phyloP scores from a whole-genome alignment of 495 filamentous ascomycete species.

The Penicillium herquei region DNA sequence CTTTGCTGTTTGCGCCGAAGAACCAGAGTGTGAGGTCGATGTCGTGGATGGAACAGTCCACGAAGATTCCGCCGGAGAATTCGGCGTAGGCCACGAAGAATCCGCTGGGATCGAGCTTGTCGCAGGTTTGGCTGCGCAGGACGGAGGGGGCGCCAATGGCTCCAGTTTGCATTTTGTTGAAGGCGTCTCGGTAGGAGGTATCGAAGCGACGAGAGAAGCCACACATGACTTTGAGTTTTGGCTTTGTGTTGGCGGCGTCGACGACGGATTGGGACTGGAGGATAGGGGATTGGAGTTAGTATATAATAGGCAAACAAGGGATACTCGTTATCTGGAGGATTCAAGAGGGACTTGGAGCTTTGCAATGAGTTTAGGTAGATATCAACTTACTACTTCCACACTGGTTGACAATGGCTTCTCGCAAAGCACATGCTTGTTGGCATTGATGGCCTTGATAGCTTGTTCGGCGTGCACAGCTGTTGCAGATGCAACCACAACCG shows the following conservation, averaged over 20 bases:
- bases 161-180: slow-evolving; percentile 42
- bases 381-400: slow-evolving; percentile 53
- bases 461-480: slow-evolving; percentile 57
- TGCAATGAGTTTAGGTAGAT: no score
- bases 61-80: slow-evolving; percentile 57
- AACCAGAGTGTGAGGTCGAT: slow-evolving; percentile 58
- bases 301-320: not conserved
- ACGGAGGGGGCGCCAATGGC: slow-evolving; percentile 50
- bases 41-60: slow-evolving; percentile 56
- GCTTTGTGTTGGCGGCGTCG: slow-evolving; percentile 46
- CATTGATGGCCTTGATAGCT: slow-evolving; percentile 54
- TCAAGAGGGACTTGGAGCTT: no score
- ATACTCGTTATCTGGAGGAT: not conserved
- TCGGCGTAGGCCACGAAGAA: slow-evolving; percentile 57
- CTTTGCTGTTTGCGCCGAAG: slow-evolving; percentile 43
- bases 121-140: slow-evolving; percentile 56
- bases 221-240: slow-evolving; percentile 49
- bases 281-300: not conserved
- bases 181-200: slow-evolving; percentile 51
- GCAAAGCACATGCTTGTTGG: slow-evolving; percentile 54
- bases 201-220: slow-evolving; percentile 59
- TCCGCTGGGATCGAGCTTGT: slow-evolving; percentile 50
- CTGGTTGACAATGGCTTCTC: slow-evolving; percentile 55
- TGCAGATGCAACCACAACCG: slow-evolving; percentile 51
- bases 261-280: slow-evolving; percentile 52